Percentiles rank a stretch among this genome's conserved stretches.
phyloP scores from a whole-genome alignment of 2,329 filamentous ascomycete genomes.

The Calonectria fujianensis region DNA sequence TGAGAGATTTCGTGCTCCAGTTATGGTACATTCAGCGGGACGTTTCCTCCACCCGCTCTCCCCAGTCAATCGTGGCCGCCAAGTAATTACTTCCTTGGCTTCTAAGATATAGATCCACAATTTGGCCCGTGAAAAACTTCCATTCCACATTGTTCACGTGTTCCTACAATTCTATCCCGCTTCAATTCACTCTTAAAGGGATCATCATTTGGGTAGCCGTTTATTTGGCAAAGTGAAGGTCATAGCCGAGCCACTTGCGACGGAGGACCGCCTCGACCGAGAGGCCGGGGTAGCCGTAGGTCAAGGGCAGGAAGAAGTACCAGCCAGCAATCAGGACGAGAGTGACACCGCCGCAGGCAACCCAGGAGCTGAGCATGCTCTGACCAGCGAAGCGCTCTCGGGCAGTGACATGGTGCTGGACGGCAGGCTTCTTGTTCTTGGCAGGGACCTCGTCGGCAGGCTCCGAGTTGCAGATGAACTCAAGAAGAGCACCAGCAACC shows the following conservation, averaged over 20 bases:
- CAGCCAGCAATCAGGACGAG: conserved; percentile 83
- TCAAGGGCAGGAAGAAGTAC: conserved; percentile 95
- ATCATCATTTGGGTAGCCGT: conserved; percentile 32
- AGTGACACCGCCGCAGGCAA: conserved; percentile 83
- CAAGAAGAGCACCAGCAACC: conserved; percentile 91
- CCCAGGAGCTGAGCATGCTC: conserved; percentile 86
- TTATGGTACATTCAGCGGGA: conserved; percentile 37
- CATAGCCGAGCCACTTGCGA: conserved; percentile 97
- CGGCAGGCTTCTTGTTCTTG: conserved; percentile 68
- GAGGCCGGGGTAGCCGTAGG: conserved; percentile 94
- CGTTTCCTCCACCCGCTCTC: conserved; percentile 8
- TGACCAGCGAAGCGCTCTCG: conserved; percentile 87
- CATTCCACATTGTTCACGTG: conserved; percentile 29
- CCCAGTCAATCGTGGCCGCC: conserved; percentile 29
- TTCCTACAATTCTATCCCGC: conserved; percentile 34
- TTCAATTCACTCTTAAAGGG: conserved; percentile 9
- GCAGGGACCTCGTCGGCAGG: conserved; percentile 75
- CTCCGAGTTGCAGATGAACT: conserved; percentile 97
- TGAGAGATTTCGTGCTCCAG: conserved; percentile 34
- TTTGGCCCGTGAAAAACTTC: conserved; percentile 32
- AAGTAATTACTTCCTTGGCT: conserved; percentile 32
- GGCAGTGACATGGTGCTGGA: conserved; percentile 82
- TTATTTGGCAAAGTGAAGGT: conserved; percentile 99
- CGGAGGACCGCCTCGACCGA: conserved; percentile 84
- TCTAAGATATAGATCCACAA: conserved; percentile 27